Evolutionary conservation across 805 yeast species (phyloP).

Genomic region (Wickerhamomyces bisporus): DNA sequence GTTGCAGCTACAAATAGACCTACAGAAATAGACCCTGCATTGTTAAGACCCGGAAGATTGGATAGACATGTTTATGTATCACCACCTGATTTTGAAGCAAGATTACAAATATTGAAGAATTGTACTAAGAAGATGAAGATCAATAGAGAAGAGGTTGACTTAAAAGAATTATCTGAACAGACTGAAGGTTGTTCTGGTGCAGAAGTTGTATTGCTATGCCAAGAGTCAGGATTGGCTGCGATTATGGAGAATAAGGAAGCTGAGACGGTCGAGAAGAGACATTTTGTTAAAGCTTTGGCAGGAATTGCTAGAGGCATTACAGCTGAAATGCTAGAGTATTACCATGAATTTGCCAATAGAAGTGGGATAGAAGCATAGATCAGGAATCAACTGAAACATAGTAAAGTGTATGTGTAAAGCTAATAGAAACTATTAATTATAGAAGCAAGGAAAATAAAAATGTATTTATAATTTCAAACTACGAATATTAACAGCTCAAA

Average conservation of each 20-base stretch:
- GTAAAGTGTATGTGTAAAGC: no score
- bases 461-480: no score
- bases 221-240: constrained; percentile 94
- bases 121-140: constrained; percentile 62
- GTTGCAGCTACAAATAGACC: constrained; percentile 98
- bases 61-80: constrained; percentile 90
- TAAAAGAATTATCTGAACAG: constrained; percentile 47
- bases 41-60: constrained; percentile 91
- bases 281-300: constrained; percentile 65
- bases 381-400: no score
- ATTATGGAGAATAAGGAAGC: constrained; percentile 71
- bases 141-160: constrained; percentile 37
- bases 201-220: constrained; percentile 85
- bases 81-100: constrained; percentile 83
- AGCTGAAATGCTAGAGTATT: constrained; percentile 76
- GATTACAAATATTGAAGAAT: constrained; percentile 71
- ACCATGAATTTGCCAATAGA: constrained; percentile 42
- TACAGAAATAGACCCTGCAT: constrained; percentile 85
- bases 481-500: no score
- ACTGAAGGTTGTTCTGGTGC: constrained; percentile 97
- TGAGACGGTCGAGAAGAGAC: constrained; percentile 48
- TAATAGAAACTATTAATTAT: no score
- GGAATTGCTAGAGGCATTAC: constrained; percentile 79
- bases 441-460: no score
- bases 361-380: constrained; percentile 29